Evolutionary conservation across 371 early-diverging fungal species (phyloP).

Genomic region (Catenaria anguillulae): DNA sequence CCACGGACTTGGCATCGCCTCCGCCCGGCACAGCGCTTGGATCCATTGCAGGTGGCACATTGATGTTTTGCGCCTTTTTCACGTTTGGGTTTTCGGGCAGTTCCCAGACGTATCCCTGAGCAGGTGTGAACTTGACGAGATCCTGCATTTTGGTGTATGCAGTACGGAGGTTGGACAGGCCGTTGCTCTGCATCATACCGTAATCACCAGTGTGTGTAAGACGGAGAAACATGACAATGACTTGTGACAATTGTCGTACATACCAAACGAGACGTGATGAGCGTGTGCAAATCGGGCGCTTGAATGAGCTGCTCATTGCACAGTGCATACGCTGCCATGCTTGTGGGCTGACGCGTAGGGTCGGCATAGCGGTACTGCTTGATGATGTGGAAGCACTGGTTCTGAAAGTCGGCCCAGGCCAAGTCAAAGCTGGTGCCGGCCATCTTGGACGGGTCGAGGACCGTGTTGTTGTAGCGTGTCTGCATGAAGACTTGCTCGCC

Average conservation of each 20-base stretch:
- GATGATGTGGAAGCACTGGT: conserved; percentile 30
- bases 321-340: conserved; percentile 72
- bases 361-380: conserved; percentile 51
- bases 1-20: background rate
- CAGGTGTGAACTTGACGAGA: conserved; percentile 54
- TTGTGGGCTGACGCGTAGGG: conserved; percentile 13
- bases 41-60: too few species aligned
- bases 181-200: conserved; percentile 33
- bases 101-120: conserved; percentile 65
- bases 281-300: conserved; percentile 65
- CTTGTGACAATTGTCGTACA: conserved; percentile 10
- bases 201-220: background rate
- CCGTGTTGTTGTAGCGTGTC: conserved; percentile 75
- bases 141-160: conserved; percentile 50
- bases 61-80: too few species aligned
- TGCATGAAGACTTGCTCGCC: conserved; percentile 97
- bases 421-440: conserved; percentile 76
- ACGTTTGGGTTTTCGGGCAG: too few species aligned
- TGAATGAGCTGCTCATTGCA: conserved; percentile 84
- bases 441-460: conserved; percentile 56
- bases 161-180: conserved; percentile 46
- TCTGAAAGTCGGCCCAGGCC: background rate
- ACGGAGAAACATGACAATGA: too few species aligned
- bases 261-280: conserved; percentile 71
- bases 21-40: too few species aligned